Evolutionary conservation across 306 rosid species (phyloP), one percentile per base, ranked within the genome.

Genomic region (Glycine latifolia): DNA sequence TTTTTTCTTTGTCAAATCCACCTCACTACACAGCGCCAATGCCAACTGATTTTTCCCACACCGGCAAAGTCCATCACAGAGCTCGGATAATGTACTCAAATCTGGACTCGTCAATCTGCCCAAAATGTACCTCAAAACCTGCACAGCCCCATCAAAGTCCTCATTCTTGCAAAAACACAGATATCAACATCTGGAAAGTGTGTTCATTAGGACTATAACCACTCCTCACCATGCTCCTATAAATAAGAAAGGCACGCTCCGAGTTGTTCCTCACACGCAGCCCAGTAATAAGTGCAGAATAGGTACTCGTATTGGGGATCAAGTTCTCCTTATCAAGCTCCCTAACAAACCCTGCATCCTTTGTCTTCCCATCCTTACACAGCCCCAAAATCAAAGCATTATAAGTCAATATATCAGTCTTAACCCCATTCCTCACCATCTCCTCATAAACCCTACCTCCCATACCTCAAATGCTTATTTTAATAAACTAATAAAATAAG

Each of bases 301-400:
- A 91, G 10, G 98, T 95, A 0, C 92, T 91, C 0, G 92, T 86
- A 79, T 90, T 92, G 8, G 95, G 94, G 6, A 87, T 87, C 79
- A 92, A 82, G 52, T 86, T 90, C 84, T 87, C 82, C 82, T 81
- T 76, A 43, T 92, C 93, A 71, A 91, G 90, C 75, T 91, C 92
- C 81, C 82, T 89, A 73, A 95, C 88, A 73, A 93, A 60, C 86
- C 71, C 83, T 12, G 93, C 97, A 69, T 97, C 96, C 54, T 93
- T 89, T 31, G 99, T 91, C 81, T 90, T 92, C 39, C 97, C 99
- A 67, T 86, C 89, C 85, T 88, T 95, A 81, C 97, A 95, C n/a
- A 89, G 78, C 60, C 97, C 98, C 85, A 90, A 85, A 83, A 92
- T 92, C 92, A 91, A 87, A 8, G 92, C 92, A 81, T 92, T 95